Conservation (phyloP, 805 yeast species). For the Candida chilensis region DNA sequence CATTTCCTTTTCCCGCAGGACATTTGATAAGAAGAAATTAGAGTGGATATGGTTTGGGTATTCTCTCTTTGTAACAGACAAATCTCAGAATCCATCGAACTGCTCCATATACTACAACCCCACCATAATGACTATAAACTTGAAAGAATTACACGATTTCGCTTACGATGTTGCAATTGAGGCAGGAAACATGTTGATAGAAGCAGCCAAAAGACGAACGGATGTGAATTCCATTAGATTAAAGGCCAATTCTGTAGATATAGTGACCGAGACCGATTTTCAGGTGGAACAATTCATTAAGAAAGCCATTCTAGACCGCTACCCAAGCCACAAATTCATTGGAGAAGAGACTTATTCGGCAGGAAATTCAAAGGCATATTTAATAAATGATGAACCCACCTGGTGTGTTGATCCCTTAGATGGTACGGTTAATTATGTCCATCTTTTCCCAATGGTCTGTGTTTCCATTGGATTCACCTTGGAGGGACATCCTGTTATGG, state of each 20-base stretch:
- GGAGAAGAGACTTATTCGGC: constrained; percentile 8
- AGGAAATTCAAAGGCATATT: constrained; percentile 5
- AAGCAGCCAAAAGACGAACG: constrained; percentile 3
- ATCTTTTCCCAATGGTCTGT: constrained; percentile 7
- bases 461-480: constrained; percentile 8
- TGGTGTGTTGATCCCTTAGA: constrained; percentile 9
- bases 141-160: constrained; percentile 5
- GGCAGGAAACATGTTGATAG: constrained; percentile 6
- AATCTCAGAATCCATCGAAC: too few species aligned
- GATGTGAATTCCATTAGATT: constrained; percentile 2
- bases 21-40: too few species aligned
- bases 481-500: constrained; percentile 6
- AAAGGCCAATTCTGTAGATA: constrained; percentile 8
- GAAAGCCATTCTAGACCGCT: constrained; percentile 2
- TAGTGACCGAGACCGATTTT: constrained; percentile 7
- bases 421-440: constrained; percentile 8
- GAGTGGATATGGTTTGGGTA: too few species aligned
- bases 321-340: constrained; percentile 7
- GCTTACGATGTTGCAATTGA: constrained; percentile 6
- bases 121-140: too few species aligned
- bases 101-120: too few species aligned
- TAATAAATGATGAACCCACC: constrained; percentile 6
- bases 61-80: too few species aligned
- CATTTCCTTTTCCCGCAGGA: too few species aligned
- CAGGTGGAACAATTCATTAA: constrained; percentile 6